Base-by-base conservation (phyloP, 331 rosid genomes). In the Malus hybrid region DNA sequence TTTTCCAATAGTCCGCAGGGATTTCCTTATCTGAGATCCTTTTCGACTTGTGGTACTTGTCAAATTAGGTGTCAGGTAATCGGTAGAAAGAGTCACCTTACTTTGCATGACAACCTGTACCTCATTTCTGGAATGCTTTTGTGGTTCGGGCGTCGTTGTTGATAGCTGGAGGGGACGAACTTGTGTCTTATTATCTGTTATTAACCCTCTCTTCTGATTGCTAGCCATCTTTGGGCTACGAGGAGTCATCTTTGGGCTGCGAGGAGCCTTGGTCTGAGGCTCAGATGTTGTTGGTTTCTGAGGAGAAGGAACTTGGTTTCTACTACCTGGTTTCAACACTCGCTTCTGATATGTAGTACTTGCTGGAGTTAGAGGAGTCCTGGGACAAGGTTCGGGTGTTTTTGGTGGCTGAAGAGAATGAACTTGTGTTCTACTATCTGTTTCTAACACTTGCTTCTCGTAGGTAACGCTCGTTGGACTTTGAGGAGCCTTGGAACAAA, bases 1-100 rank as follows among this genome's bases (percentile, higher is more conserved):
- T 78, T 95, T 95, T 57, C 99, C 97, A 24, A 95, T 95, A 62
- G 98, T 91, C 83, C 93, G 78, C 67, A 92, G 71, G 52, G 99
- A 90, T 89, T 84, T 95, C 79, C 96, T 85, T 60, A 95, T 85
- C 20, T 90, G 97, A 13, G 92, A 94, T 31, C 95, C 97, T 82
- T 92, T 95, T 44, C 96, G 91, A 75, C 80, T 86, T 19, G 89
- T 52, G 84, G 86, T 79, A 75, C 82, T 50, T 6, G 50, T 64
- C 75, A 55, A 65, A 73, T 81, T 85, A 34, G 96, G 84, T 42
- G 90, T 83, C 63, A 71, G 81, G 74, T 67, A 81, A 70, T 88
- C 91, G 6, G 44, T 44, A 50, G 83, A 76, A 78, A 73, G 60
- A 46, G 81, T 61, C 20, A 57, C 63, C 50, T 76, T 77, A 63